Evolutionary conservation across 371 early-diverging fungal species (phyloP), one percentile per base, ranked within the genome.

Genomic region (Entomophthora muscae): DNA sequence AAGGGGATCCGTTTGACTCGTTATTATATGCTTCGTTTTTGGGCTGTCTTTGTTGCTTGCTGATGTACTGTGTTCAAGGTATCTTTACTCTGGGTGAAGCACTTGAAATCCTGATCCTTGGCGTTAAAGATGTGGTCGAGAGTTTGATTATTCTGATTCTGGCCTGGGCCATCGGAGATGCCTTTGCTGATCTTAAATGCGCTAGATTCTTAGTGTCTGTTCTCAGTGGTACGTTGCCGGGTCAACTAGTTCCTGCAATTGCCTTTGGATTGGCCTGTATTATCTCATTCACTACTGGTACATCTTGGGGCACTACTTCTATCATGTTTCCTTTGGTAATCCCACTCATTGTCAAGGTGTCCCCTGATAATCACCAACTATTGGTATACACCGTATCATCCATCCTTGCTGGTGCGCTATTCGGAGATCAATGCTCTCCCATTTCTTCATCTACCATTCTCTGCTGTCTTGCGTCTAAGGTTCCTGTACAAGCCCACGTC

Each of bases 261-360:
- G 27, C 23, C 3, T 63, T 63, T 32, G 23, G 23, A 10, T 13
- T 54, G 1, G 23, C 55, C 10, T 53, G 55, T 22, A 32, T 64
- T 26, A 51, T 64, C 7, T 57, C 57, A 1, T 64, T 64, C 27
- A 52, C 27, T 2, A 64, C 64, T 13, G 64, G 64, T 57, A 64
- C 64, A n/a, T 57, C 57, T 1, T 64, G 64, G 64, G 64, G 64
- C 23, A 64, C 64, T n/a, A 64, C 42, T 30, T n/a, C 57, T 28
- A 64, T 64, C 32, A 32, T 64, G 42, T 57, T 64, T 28, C 64
- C 64, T 7, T 51, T 64, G 52, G 57, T 42, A 17, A 51, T 64
- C 31, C 64, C 64, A 1, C 33, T 64, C 12, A 57, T 42, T 21
- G 2, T 31, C 24, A 55, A 27, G 23, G 17, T 51, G 3, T 12